Evolutionary conservation across 768 basidiomycete genomes (phyloP).

Genomic region (Pilatotrama ljubarskyi): DNA sequence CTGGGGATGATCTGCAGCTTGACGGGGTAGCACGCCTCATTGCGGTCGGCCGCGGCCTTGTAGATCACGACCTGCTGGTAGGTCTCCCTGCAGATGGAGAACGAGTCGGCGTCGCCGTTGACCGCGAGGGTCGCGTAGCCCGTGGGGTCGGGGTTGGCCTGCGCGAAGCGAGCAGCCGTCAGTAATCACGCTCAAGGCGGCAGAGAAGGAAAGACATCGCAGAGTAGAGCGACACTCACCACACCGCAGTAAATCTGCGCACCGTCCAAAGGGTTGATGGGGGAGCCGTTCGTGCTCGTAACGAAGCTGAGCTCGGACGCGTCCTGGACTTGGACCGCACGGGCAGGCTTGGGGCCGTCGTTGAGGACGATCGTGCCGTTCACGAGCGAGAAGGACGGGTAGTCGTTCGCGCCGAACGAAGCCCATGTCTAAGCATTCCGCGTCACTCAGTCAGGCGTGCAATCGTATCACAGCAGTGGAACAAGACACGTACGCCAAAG

Average conservation of each 20-base stretch:
- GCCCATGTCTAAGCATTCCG: conserved; percentile 41
- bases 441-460: no score
- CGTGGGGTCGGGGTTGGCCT: conserved; percentile 21
- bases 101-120: conserved; percentile 23
- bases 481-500: conserved; percentile 40
- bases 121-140: conserved; percentile 27
- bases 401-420: conserved; percentile 52
- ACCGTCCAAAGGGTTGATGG: conserved; percentile 19
- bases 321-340: conserved; percentile 37
- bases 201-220: neutral
- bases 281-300: conserved; percentile 35
- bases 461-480: no score
- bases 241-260: conserved; percentile 41
- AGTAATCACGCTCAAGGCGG: neutral
- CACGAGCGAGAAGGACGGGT: conserved; percentile 41
- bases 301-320: conserved; percentile 39
- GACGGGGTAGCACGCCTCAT: conserved; percentile 27
- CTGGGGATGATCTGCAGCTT: conserved; percentile 22
- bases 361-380: conserved; percentile 42
- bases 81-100: conserved; percentile 20
- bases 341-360: conserved; percentile 30
- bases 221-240: conserved; percentile 19
- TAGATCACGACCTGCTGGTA: conserved; percentile 27
- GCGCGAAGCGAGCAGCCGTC: no score
- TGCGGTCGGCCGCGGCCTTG: conserved; percentile 21